These are phyloP conservation scores for Scalesia atractyloides DNA, from an alignment of 129 eudicot species.

Conservation along the genomic window DNA sequence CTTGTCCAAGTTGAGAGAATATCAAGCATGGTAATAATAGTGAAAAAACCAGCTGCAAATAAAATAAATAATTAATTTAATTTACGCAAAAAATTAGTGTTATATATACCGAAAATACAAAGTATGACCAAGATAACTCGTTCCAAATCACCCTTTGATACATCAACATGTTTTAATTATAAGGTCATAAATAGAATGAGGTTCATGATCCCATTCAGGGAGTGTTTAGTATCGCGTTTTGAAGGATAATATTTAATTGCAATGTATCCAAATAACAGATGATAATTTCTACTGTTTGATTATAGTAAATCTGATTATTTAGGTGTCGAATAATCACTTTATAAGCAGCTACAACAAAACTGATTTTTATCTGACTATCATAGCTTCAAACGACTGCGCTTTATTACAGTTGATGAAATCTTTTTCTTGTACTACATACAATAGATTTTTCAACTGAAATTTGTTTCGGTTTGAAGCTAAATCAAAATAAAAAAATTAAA, in stretches of 20 bases:
- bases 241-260: not conserved
- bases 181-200: not conserved
- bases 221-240: not conserved
- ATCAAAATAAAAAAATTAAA: not conserved
- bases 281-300: not conserved
- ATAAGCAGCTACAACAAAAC: not conserved
- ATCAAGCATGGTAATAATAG: slow-evolving; percentile 92
- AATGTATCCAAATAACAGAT: not conserved
- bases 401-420: not conserved
- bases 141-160: not conserved
- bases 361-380: not conserved
- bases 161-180: not conserved
- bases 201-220: not conserved
- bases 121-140: slow-evolving; percentile 15
- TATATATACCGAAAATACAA: slow-evolving; percentile 9
- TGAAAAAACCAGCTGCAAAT: slow-evolving; percentile 85
- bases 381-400: not conserved
- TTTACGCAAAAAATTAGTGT: slow-evolving; percentile 5
- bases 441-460: not conserved
- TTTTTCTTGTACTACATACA: not conserved
- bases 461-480: not conserved
- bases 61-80: not conserved
- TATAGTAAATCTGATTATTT: not conserved
- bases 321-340: not conserved
- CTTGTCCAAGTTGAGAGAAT: slow-evolving; percentile 97